Conservation (phyloP, 2,329 filamentous ascomycete genomes). For the Ascocoryne sarcoides region DNA sequence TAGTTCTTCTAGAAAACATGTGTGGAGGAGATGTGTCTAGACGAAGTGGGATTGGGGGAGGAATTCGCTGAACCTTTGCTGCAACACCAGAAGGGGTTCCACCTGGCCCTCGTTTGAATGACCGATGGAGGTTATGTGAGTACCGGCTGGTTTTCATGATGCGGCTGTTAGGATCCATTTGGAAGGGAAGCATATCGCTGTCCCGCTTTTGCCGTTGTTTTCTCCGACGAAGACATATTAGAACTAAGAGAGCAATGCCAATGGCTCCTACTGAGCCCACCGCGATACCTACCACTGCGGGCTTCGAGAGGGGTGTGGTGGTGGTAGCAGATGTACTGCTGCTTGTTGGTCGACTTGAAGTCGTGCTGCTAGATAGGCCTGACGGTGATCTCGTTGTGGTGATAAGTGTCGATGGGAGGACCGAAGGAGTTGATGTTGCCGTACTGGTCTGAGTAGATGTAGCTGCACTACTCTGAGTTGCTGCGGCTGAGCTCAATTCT, state of each 20-base stretch:
- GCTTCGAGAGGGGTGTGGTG: constrained; percentile 11
- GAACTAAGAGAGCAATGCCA: constrained; percentile 37
- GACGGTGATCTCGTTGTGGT: constrained; percentile 2
- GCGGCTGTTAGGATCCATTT: constrained; percentile 21
- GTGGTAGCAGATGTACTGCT: constrained; percentile 6
- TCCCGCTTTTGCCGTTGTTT: constrained; percentile 20
- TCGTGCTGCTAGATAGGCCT: constrained; percentile 5
- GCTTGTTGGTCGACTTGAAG: constrained; percentile 9
- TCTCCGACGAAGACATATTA: constrained; percentile 30
- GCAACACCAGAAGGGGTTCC: constrained; percentile 19
- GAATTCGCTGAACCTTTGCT: constrained; percentile 8
- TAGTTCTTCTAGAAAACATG: constrained; percentile 26
- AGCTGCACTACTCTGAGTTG: no score
- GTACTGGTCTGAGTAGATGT: constrained; percentile 14
- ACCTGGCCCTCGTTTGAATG: constrained; percentile 14
- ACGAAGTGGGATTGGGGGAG: constrained; percentile 20
- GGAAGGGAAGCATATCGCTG: constrained; percentile 28
- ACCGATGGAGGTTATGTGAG: constrained; percentile 13
- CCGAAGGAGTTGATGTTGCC: constrained; percentile 1
- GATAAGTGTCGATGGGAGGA: constrained; percentile 1
- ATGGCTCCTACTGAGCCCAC: constrained; percentile 44
- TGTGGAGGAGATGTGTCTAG: constrained; percentile 22
- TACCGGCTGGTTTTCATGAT: constrained; percentile 13
- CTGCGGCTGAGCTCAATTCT: not conserved
- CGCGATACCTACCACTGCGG: constrained; percentile 49